phyloP scores from a whole-genome alignment of 2,329 filamentous ascomycete genomes.

The Rhytidhysteron rufulum region DNA sequence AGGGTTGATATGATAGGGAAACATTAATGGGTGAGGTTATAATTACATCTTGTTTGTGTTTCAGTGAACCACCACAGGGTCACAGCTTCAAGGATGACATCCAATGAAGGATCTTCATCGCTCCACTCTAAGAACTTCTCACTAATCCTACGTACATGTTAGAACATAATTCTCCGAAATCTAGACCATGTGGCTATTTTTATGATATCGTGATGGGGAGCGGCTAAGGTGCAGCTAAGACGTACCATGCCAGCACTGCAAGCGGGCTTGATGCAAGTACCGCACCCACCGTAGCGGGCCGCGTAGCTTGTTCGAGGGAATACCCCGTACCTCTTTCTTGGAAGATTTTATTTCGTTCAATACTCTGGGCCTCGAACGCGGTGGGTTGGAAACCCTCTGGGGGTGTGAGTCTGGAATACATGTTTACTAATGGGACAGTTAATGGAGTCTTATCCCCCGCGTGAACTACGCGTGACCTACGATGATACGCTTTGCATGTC shows the following conservation, averaged over 20 bases:
- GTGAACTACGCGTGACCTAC: constrained; percentile 16
- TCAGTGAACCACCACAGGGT: constrained; percentile 57
- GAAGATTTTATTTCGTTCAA: constrained; percentile 28
- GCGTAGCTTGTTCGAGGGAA: constrained; percentile 50
- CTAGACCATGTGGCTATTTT: no score
- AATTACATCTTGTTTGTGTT: no score
- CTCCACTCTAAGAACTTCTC: constrained; percentile 57
- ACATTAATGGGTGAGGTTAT: no score
- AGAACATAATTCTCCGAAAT: no score
- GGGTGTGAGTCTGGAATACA: constrained; percentile 9
- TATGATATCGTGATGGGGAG: not conserved
- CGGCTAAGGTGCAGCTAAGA: not conserved
- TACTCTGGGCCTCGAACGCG: constrained; percentile 13
- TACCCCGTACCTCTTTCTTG: constrained; percentile 47
- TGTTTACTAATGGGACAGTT: constrained; percentile 20
- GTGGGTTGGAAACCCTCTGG: constrained; percentile 16
- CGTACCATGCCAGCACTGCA: constrained; percentile 53
- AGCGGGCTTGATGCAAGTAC: constrained; percentile 53
- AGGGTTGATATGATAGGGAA: no score
- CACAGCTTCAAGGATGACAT: constrained; percentile 49
- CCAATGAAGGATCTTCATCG: constrained; percentile 40
- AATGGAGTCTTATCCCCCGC: no score
- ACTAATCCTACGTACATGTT: constrained; percentile 46
- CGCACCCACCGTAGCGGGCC: constrained; percentile 55
- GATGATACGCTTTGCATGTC: constrained; percentile 45